Conservation (phyloP, 371 early-diverging fungal genomes). For the Batrachochytrium dendrobatidis region DNA sequence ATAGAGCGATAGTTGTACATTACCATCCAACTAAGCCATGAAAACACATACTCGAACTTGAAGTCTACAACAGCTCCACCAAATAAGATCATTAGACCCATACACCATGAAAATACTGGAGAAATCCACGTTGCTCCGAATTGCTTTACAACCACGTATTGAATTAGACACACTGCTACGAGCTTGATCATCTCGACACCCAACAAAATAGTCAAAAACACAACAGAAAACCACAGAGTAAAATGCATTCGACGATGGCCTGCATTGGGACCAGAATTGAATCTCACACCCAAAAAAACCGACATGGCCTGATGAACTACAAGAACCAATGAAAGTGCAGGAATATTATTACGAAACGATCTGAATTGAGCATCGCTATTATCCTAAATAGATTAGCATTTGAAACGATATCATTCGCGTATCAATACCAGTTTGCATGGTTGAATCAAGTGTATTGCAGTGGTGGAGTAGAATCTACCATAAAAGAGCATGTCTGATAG, state of each 20-base stretch:
- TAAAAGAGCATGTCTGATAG: no score
- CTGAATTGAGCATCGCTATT: conserved; percentile 80
- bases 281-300: conserved; percentile 5
- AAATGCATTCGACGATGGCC: background rate
- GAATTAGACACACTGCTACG: conserved; percentile 46
- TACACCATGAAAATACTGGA: conserved; percentile 64
- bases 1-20: conserved; percentile 2
- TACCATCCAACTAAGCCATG: conserved; percentile 63
- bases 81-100: conserved; percentile 67
- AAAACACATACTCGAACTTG: conserved; percentile 49
- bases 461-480: no score
- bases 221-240: conserved; percentile 52
- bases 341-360: conserved; percentile 69
- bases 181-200: conserved; percentile 71
- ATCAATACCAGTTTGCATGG: no score
- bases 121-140: conserved; percentile 29
- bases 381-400: no score
- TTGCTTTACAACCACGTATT: conserved; percentile 55
- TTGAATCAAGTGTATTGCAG: no score
- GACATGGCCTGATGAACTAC: conserved; percentile 21
- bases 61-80: conserved; percentile 68
- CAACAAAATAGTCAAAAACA: conserved; percentile 53
- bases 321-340: conserved; percentile 49
- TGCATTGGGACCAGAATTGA: background rate
- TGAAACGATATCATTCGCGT: no score